Percentiles rank a stretch among this genome's conserved stretches.
phyloP scores from a whole-genome alignment of 1,284 basidiomycete species.

The Cutaneotrichosporon cavernicola region DNA sequence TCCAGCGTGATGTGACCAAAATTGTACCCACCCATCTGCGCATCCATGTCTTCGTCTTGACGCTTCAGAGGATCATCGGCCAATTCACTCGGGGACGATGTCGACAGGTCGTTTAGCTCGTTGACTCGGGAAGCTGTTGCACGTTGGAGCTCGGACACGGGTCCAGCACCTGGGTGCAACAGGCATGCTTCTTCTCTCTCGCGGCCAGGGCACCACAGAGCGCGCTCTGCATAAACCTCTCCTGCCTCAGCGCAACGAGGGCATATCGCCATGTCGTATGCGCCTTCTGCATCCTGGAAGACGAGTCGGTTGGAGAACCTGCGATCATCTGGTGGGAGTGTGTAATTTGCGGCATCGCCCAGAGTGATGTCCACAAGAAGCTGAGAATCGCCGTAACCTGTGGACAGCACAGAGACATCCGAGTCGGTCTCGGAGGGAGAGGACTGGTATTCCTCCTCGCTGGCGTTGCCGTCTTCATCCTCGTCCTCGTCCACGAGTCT shows the following conservation, averaged over 20 bases:
- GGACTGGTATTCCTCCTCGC: not conserved
- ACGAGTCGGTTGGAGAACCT: not conserved
- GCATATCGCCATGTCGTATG: constrained; percentile 7
- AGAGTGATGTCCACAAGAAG: not conserved
- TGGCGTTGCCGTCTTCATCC: not conserved
- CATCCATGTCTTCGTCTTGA: not conserved
- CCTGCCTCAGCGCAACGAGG: constrained; percentile 3
- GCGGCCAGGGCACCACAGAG: constrained; percentile 20
- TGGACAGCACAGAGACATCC: not conserved
- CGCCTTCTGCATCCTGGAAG: not conserved
- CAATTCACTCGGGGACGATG: not conserved
- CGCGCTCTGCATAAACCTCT: constrained; percentile 5
- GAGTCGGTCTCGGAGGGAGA: not conserved
- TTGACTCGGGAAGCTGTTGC: not conserved
- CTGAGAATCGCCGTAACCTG: constrained; percentile 4
- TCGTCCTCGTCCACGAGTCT: not conserved
- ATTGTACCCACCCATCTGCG: not conserved
- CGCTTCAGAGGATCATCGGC: not conserved
- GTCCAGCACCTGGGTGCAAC: not conserved
- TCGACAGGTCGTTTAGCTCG: not conserved
- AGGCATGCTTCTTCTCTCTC: not conserved
- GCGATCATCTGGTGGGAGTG: constrained; percentile 1
- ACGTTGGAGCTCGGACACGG: not conserved
- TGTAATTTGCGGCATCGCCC: constrained; percentile 6
- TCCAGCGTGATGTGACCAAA: not conserved